These are phyloP conservation scores for Diphasiastrum complanatum DNA, from an alignment of 83 land plant species.

Conservation along the genomic window DNA sequence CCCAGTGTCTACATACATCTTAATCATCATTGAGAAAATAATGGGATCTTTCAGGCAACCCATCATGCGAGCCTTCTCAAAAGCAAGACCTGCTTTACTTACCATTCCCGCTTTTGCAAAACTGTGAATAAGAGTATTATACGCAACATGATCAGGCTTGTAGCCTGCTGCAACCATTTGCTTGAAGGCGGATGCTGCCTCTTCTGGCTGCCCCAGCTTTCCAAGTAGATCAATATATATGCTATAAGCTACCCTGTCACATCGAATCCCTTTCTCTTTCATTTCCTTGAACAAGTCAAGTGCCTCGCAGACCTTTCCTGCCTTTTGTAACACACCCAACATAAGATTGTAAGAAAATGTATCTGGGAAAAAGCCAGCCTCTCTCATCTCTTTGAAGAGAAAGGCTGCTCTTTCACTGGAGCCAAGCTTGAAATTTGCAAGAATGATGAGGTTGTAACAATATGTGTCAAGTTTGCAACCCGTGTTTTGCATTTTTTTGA, in stretches of 20 bases:
- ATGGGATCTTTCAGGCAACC: slow-evolving; percentile 40
- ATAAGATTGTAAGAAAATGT: slow-evolving; percentile 5
- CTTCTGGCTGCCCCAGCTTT: slow-evolving; percentile 34
- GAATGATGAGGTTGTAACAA: slow-evolving; percentile 12
- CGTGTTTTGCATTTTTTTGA: neutral
- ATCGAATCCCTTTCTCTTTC: slow-evolving; percentile 7
- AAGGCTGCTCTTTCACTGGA: slow-evolving; percentile 1
- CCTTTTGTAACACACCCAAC: slow-evolving; percentile 14
- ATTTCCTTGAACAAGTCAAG: slow-evolving; percentile 16
- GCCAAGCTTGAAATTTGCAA: slow-evolving; percentile 7
- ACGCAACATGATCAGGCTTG: slow-evolving; percentile 27
- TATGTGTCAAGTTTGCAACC: slow-evolving; percentile 7
- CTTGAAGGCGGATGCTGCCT: slow-evolving; percentile 44
- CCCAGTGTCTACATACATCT: slow-evolving; percentile 50
- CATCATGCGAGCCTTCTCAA: slow-evolving; percentile 38
- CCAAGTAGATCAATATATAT: slow-evolving; percentile 50
- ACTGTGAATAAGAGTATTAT: slow-evolving; percentile 48
- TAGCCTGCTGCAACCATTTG: slow-evolving; percentile 35
- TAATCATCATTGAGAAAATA: slow-evolving; percentile 43
- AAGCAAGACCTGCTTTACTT: slow-evolving; percentile 33
- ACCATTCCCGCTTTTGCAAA: slow-evolving; percentile 46
- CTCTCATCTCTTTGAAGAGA: slow-evolving; percentile 1
- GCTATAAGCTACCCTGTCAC: slow-evolving; percentile 28
- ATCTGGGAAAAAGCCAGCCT: slow-evolving; percentile 2
- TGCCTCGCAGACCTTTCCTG: slow-evolving; percentile 11